Conservation (phyloP, 306 rosid species). For the Abrus pulchellus region DNA sequence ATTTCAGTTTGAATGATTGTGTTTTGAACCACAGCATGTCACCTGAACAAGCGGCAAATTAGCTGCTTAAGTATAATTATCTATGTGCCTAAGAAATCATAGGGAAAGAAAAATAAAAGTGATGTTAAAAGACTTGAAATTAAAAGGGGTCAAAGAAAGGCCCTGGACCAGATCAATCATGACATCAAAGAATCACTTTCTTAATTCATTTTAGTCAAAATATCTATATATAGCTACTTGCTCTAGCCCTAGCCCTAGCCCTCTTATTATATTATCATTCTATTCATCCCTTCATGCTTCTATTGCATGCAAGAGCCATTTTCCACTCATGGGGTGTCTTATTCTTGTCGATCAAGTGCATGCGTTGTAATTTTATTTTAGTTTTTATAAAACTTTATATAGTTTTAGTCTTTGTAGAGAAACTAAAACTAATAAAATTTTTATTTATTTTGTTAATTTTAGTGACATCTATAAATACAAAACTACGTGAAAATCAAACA, state of each 20-base stretch:
- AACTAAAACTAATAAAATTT: no score
- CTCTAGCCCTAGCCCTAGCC: conserved; percentile 17
- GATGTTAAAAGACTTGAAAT: conserved; percentile 12
- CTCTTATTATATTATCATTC: background rate
- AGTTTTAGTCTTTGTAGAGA: no score
- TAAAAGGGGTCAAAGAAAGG: conserved; percentile 59
- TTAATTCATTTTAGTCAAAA: conserved; percentile 58
- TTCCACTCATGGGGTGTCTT: conserved; percentile 30
- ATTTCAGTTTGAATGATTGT: conserved; percentile 53
- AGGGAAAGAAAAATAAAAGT: conserved; percentile 21
- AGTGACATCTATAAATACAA: background rate
- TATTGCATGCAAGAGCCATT: conserved; percentile 50
- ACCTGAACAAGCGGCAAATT: conserved; percentile 77
- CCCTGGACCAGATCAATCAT: conserved; percentile 66
- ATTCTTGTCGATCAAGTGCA: background rate
- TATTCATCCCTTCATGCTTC: conserved; percentile 30
- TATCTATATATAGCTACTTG: conserved; percentile 34
- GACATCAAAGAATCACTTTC: conserved; percentile 41
- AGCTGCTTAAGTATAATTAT: conserved; percentile 57
- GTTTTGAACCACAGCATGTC: conserved; percentile 67
- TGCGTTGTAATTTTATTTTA: background rate
- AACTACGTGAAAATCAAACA: background rate
- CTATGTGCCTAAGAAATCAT: conserved; percentile 41
- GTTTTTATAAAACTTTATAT: no score
- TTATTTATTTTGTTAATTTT: no score